Percentiles rank a stretch among this genome's conserved stretches.
Evolutionary conservation across 306 rosid species (phyloP).

Genomic region (Trichosanthes truncata): DNA sequence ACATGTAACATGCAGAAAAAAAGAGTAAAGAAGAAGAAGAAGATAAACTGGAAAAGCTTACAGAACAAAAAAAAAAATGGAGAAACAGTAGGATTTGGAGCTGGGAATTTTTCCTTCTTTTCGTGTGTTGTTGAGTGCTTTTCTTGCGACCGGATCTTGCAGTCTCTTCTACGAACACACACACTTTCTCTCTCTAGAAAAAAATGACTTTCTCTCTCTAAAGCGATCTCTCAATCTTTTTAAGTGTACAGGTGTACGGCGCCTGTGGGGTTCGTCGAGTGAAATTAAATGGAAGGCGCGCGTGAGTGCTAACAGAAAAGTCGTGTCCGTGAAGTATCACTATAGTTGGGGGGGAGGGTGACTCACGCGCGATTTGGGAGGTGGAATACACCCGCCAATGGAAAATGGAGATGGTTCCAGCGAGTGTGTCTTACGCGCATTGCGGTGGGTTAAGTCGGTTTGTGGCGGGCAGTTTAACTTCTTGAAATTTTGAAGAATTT

Average conservation of each 20-base stretch:
- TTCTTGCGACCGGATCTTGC: constrained; percentile 60
- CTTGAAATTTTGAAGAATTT: constrained; percentile 25
- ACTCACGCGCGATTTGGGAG: background rate
- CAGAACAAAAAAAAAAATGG: background rate
- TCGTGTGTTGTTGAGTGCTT: background rate
- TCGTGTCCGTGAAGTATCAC: constrained; percentile 52
- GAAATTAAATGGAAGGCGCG: constrained; percentile 27
- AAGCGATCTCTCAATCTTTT: constrained; percentile 26
- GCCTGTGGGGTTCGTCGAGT: constrained; percentile 24
- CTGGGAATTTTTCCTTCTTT: constrained; percentile 18
- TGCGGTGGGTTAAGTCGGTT: background rate
- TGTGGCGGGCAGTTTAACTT: constrained; percentile 27
- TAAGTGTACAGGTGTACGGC: constrained; percentile 70
- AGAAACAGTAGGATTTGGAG: constrained; percentile 36
- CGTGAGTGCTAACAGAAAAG: constrained; percentile 36
- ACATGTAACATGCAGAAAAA: background rate
- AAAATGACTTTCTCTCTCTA: constrained; percentile 53
- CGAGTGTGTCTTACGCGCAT: background rate
- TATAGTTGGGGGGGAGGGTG: constrained; percentile 10
- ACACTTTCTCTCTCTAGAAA: constrained; percentile 21
- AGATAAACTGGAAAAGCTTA: constrained; percentile 15
- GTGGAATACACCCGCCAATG: background rate
- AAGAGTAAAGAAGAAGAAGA: background rate
- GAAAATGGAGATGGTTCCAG: background rate
- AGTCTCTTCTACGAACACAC: background rate